Evolutionary conservation across 2,329 filamentous ascomycete species (phyloP).

Genomic region (Fonsecaea nubica): DNA sequence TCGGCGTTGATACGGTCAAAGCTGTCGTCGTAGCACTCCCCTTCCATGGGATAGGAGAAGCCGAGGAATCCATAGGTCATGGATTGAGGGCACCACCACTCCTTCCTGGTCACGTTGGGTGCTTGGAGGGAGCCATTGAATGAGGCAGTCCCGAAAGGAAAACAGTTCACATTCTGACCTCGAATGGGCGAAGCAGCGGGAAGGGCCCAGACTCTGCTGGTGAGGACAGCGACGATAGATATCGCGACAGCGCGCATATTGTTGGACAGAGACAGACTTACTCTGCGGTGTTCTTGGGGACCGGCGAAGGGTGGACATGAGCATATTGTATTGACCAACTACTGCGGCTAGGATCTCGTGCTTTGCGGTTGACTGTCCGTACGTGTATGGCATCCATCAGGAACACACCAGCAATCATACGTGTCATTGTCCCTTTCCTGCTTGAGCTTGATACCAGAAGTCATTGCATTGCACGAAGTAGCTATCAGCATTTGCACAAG

Average conservation of each 20-base stretch:
- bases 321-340: neutral
- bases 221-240: neutral
- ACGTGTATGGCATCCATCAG: neutral
- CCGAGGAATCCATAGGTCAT: slow-evolving; percentile 25
- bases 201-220: slow-evolving; percentile 12
- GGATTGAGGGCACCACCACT: slow-evolving; percentile 26
- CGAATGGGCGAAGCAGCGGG: slow-evolving; percentile 4
- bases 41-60: slow-evolving; percentile 24
- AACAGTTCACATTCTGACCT: slow-evolving; percentile 18
- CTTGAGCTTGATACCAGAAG: slow-evolving; percentile 1
- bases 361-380: neutral
- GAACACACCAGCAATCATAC: neutral
- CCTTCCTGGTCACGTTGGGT: slow-evolving; percentile 17
- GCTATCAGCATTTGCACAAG: neutral
- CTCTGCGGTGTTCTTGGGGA: neutral
- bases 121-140: slow-evolving; percentile 20
- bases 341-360: neutral
- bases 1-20: slow-evolving; percentile 25
- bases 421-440: neutral
- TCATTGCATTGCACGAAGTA: neutral
- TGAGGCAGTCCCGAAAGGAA: slow-evolving; percentile 22
- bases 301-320: neutral
- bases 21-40: slow-evolving; percentile 25
- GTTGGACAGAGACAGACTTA: neutral
- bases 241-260: slow-evolving; percentile 4